phyloP scores from a whole-genome alignment of 2,329 filamentous ascomycete genomes.

The Neodidymelliopsis sp. region DNA sequence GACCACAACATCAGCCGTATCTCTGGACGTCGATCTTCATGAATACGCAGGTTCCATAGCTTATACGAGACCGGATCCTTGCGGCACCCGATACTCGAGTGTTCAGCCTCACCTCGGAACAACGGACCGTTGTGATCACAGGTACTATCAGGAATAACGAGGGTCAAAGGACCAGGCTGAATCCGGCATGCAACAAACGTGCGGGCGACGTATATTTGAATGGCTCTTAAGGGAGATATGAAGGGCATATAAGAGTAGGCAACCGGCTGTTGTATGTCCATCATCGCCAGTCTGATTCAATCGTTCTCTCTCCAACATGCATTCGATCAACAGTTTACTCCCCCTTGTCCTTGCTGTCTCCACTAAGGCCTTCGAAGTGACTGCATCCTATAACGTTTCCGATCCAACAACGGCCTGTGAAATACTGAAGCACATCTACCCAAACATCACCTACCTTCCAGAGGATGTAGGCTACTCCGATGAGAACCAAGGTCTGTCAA shows the following conservation, averaged over 20 bases:
- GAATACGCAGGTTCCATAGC: neutral
- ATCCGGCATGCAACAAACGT: neutral
- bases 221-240: neutral
- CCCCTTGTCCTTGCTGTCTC: neutral
- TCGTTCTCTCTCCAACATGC: neutral
- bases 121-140: neutral
- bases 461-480: slow-evolving; percentile 14
- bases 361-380: neutral
- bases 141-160: neutral
- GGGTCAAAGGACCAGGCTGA: neutral
- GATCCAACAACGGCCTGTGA: slow-evolving; percentile 8
- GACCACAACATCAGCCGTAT: neutral
- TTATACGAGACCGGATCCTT: slow-evolving; percentile 1
- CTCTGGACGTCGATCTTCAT: neutral
- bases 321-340: neutral
- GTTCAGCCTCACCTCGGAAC: neutral
- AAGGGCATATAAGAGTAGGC: neutral
- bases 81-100: slow-evolving; percentile 5
- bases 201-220: neutral
- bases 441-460: slow-evolving; percentile 19
- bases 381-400: neutral
- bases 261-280: neutral
- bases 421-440: slow-evolving; percentile 9
- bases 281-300: neutral
- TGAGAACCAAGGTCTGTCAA: slow-evolving; percentile 12